These are phyloP conservation scores for Amylostereum areolatum DNA, from an alignment of 1,284 basidiomycete species.

Conservation along the genomic window DNA sequence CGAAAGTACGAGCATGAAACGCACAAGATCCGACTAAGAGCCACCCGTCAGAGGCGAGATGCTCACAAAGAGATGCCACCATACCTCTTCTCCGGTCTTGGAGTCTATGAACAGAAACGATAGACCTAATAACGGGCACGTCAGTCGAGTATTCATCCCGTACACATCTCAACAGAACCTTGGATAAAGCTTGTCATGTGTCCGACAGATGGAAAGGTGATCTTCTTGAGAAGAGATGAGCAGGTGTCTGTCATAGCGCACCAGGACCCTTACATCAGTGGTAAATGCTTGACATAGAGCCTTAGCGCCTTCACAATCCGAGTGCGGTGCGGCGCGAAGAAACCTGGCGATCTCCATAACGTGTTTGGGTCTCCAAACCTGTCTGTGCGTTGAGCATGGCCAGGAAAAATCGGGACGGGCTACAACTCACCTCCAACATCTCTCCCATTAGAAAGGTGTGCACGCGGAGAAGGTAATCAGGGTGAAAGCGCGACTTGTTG, in stretches of 20 bases:
- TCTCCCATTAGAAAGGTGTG: slow-evolving; percentile 50
- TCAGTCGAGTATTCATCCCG: slow-evolving; percentile 1
- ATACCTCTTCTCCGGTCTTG: slow-evolving; percentile 11
- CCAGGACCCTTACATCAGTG: too few relatives aligned
- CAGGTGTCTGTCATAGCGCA: too few relatives aligned
- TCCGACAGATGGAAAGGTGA: slow-evolving; percentile 46
- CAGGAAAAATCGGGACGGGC: too few relatives aligned
- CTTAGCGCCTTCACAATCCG: too few relatives aligned
- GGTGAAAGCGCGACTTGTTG: slow-evolving; percentile 42
- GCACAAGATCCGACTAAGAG: slow-evolving; percentile 16
- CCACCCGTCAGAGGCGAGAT: too few relatives aligned
- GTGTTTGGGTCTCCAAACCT: too few relatives aligned
- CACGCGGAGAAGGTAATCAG: slow-evolving; percentile 55
- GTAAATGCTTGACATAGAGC: too few relatives aligned
- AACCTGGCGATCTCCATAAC: too few relatives aligned
- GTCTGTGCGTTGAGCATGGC: too few relatives aligned
- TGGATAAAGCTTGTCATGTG: slow-evolving; percentile 59
- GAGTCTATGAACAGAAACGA: slow-evolving; percentile 46
- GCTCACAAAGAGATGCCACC: neutral
- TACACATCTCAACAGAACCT: slow-evolving; percentile 29
- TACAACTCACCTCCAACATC: slow-evolving; percentile 18
- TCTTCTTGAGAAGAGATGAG: slow-evolving; percentile 27
- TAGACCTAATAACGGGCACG: slow-evolving; percentile 27
- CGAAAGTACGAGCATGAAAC: slow-evolving; percentile 3
- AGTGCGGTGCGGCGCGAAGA: too few relatives aligned